phyloP scores from a whole-genome alignment of 2,329 filamentous ascomycete genomes.

The Colletotrichum tropicale region DNA sequence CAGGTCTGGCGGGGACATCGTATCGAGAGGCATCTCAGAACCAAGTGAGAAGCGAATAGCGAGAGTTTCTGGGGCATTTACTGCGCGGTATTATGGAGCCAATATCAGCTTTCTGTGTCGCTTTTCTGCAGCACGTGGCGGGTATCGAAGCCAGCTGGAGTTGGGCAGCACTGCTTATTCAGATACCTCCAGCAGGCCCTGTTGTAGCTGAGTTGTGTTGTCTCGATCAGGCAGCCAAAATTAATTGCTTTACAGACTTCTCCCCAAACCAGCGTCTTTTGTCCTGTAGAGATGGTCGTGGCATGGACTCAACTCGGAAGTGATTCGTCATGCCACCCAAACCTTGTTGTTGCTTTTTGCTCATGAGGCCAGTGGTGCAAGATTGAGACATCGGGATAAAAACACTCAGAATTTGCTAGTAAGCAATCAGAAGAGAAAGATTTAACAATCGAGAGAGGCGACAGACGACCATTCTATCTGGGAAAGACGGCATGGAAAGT shows the following conservation, averaged over 20 bases:
- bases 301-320: rapidly evolving
- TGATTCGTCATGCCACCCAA: rapidly evolving
- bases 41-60: no score
- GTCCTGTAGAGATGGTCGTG: rapidly evolving
- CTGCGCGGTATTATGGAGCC: no score
- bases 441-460: rapidly evolving
- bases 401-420: rapidly evolving
- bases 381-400: rapidly evolving
- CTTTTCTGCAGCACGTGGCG: rapidly evolving
- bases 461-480: no score
- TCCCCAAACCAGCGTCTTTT: rapidly evolving
- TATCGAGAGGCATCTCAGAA: no score
- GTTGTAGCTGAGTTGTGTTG: rapidly evolving
- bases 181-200: no score
- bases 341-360: neutral
- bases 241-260: rapidly evolving
- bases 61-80: rapidly evolving
- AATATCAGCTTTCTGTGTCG: neutral
- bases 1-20: no score
- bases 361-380: neutral
- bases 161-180: no score
- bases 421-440: neutral
- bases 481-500: neutral
- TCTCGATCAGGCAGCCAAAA: rapidly evolving
- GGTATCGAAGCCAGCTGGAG: rapidly evolving